Percentiles rank a stretch among this genome's conserved stretches.
Conservation (phyloP, 78 protist species). For the Dictyostelium intermedium region DNA sequence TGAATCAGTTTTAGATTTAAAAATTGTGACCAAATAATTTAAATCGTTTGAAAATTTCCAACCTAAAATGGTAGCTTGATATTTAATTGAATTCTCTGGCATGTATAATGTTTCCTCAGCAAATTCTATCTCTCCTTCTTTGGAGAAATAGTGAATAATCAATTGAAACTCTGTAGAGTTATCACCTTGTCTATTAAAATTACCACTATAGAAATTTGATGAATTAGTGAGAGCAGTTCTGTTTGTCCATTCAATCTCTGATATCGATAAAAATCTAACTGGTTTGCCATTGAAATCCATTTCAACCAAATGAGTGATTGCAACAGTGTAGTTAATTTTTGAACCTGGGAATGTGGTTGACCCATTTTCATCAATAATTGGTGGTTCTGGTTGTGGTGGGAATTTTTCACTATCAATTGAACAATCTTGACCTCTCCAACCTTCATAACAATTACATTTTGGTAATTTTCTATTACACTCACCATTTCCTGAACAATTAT, state of each 20-base stretch:
- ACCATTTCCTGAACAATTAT: constrained; percentile 26
- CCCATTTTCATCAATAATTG: constrained; percentile 31
- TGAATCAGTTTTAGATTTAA: background rate
- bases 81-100: constrained; percentile 26
- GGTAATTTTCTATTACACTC: background rate
- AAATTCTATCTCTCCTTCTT: background rate
- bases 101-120: constrained; percentile 13
- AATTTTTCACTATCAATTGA: background rate
- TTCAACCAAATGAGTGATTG: constrained; percentile 25
- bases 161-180: background rate
- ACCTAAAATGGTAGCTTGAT: background rate
- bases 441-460: background rate
- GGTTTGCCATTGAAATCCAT: background rate
- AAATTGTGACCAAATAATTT: constrained; percentile 26
- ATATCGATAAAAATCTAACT: background rate
- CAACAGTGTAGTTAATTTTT: background rate
- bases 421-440: constrained; percentile 2
- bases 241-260: background rate
- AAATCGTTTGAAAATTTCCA: background rate
- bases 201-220: background rate
- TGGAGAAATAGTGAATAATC: background rate
- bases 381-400: background rate
- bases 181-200: background rate
- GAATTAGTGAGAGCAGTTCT: background rate
- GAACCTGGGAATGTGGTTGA: background rate